phyloP scores from a whole-genome alignment of 495 filamentous ascomycete genomes.

The Neurospora tetraspora region DNA sequence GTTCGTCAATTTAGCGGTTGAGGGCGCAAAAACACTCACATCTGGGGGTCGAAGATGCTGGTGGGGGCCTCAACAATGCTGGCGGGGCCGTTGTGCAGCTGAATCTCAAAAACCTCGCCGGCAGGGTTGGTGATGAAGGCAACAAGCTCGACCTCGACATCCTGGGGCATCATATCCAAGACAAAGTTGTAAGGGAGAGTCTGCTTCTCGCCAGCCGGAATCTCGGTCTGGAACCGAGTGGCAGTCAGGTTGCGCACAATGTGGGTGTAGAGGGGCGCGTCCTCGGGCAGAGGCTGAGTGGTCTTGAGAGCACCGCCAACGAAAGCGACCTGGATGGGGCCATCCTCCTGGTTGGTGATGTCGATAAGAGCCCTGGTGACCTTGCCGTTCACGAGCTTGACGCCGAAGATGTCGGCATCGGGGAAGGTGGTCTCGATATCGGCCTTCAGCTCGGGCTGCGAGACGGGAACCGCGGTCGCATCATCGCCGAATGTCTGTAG shows the following conservation, averaged over 20 bases:
- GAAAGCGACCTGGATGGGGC: slow-evolving; percentile 63
- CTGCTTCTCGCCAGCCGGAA: slow-evolving; percentile 69
- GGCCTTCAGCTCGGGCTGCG: slow-evolving; percentile 54
- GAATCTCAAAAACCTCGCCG: slow-evolving; percentile 59
- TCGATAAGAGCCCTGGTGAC: slow-evolving; percentile 75
- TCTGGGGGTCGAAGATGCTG: slow-evolving; percentile 91
- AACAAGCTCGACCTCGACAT: slow-evolving; percentile 63
- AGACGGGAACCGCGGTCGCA: slow-evolving; percentile 34
- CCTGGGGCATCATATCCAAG: slow-evolving; percentile 88
- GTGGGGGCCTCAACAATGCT: slow-evolving; percentile 85
- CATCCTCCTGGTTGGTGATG: slow-evolving; percentile 74
- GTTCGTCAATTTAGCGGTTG: neutral
- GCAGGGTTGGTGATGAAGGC: slow-evolving; percentile 61
- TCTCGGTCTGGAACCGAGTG: slow-evolving; percentile 58
- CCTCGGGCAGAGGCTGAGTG: slow-evolving; percentile 33
- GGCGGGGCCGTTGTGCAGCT: slow-evolving; percentile 79
- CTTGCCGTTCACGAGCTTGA: slow-evolving; percentile 90
- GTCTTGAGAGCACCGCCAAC: slow-evolving; percentile 69
- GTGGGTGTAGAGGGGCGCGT: slow-evolving; percentile 40
- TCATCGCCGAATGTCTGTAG: slow-evolving; percentile 12
- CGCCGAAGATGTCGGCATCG: slow-evolving; percentile 80
- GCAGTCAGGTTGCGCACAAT: slow-evolving; percentile 79
- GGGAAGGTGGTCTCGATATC: slow-evolving; percentile 73
- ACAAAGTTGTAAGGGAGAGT: slow-evolving; percentile 73
- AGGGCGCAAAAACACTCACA: slow-evolving; percentile 47